Conservation (phyloP, 2,329 filamentous ascomycete genomes). For the Samsoniella hepiali region DNA sequence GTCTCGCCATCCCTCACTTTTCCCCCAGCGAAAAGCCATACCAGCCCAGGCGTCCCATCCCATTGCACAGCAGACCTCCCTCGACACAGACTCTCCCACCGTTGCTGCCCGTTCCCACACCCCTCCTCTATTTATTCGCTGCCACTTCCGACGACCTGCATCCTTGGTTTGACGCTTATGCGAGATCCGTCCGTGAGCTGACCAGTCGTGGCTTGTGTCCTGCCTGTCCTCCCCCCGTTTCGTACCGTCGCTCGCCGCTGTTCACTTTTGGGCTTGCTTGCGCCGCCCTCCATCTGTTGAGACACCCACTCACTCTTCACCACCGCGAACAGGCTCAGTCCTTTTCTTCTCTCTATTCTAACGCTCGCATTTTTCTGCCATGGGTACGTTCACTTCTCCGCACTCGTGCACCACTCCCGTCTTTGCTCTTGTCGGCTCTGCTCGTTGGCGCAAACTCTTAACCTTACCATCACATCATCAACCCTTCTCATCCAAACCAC, state of each 20-base stretch:
- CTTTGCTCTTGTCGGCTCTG: conserved; percentile 18
- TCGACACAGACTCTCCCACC: conserved; percentile 19
- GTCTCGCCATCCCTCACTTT: conserved; percentile 20
- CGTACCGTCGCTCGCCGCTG: conserved; percentile 24
- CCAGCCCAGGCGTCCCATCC: conserved; percentile 14
- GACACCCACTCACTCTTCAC: conserved; percentile 26
- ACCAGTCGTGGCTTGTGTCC: conserved; percentile 25
- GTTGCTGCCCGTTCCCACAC: conserved; percentile 21
- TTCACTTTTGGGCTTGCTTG: conserved; percentile 21
- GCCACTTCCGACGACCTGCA: conserved; percentile 30
- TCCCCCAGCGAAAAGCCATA: conserved; percentile 19
- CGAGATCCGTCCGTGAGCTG: conserved; percentile 32
- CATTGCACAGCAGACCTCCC: conserved; percentile 1
- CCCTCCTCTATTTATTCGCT: conserved; percentile 8
- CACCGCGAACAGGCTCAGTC: conserved; percentile 18
- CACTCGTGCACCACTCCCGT: conserved; percentile 11
- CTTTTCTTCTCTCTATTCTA: conserved; percentile 17
- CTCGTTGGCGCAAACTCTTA: not conserved
- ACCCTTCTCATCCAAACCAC: conserved; percentile 7
- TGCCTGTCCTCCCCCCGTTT: conserved; percentile 25
- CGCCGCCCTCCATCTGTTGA: conserved; percentile 26
- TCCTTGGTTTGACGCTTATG: conserved; percentile 31
- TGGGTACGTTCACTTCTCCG: conserved; percentile 21
- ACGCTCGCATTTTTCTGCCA: conserved; percentile 18
- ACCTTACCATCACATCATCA: conserved; percentile 7